These are phyloP conservation scores for Pichia sp. DNA, from an alignment of 1,139 yeast species.

Conservation along the genomic window DNA sequence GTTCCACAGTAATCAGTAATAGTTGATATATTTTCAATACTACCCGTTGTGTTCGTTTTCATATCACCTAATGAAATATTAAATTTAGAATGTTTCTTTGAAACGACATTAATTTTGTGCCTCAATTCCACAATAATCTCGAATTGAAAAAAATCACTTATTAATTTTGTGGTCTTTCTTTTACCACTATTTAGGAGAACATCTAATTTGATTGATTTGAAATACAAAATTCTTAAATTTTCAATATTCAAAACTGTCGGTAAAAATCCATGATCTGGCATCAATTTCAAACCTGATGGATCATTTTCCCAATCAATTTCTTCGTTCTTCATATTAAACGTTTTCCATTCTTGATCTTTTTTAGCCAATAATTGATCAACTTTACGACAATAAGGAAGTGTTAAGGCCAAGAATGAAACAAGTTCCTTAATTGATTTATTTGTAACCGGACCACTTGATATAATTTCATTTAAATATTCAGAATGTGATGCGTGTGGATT, in stretches of 20 bases:
- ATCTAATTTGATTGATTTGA: slow-evolving; percentile 14
- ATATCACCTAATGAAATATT: slow-evolving; percentile 14
- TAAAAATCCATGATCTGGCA: slow-evolving; percentile 8
- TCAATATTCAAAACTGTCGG: slow-evolving; percentile 19
- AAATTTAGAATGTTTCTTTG: slow-evolving; percentile 20
- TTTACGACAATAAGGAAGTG: slow-evolving; percentile 22
- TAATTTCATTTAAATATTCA: slow-evolving; percentile 18
- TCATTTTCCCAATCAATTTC: slow-evolving; percentile 8
- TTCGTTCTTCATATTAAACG: slow-evolving; percentile 16
- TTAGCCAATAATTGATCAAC: not conserved
- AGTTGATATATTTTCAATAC: not conserved
- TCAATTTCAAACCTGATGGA: slow-evolving; percentile 2
- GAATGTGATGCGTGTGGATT: slow-evolving; percentile 25
- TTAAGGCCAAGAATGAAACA: slow-evolving; percentile 25
- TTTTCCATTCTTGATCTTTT: not conserved
- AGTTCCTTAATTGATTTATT: slow-evolving; percentile 20
- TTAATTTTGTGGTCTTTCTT: slow-evolving; percentile 5
- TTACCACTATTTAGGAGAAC: slow-evolving; percentile 5
- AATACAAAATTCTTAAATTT: slow-evolving; percentile 21
- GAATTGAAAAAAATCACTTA: slow-evolving; percentile 11
- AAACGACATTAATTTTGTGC: slow-evolving; percentile 17
- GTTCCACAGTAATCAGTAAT: not conserved
- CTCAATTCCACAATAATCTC: slow-evolving; percentile 21
- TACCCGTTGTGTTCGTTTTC: slow-evolving; percentile 7
- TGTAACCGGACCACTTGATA: slow-evolving; percentile 8